A percentile compares a stretch with the other conserved stretches of the same genome.
Conservation (phyloP, 805 yeast genomes). For the Blastobotrys peoriensis region DNA sequence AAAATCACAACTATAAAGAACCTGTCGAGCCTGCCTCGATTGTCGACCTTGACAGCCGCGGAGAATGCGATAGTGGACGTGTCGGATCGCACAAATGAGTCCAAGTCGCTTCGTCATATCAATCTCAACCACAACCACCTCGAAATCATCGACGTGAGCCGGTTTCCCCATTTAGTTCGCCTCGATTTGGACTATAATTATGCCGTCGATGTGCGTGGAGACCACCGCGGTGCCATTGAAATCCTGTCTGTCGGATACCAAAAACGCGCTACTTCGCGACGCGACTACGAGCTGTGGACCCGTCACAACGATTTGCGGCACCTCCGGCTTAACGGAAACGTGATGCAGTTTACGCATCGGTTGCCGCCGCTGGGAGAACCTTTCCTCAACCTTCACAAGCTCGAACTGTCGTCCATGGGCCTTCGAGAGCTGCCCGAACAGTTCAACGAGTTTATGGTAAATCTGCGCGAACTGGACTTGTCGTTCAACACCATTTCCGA, state of each 20-base stretch:
- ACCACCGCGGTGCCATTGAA: constrained; percentile 31
- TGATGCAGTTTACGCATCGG: constrained; percentile 4
- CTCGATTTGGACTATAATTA: constrained; percentile 21
- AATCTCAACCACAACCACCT: constrained; percentile 34
- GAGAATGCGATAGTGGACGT: constrained; percentile 25
- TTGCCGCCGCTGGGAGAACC: constrained; percentile 19
- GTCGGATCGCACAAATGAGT: constrained; percentile 14
- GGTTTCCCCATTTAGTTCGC: constrained; percentile 11
- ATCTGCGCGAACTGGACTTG: constrained; percentile 30
- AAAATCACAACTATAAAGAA: constrained; percentile 21
- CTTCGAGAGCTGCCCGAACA: constrained; percentile 22
- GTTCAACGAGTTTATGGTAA: constrained; percentile 22
- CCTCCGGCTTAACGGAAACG: constrained; percentile 38
- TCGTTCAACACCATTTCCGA: constrained; percentile 26
- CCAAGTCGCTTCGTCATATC: constrained; percentile 34
- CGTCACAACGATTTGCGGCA: constrained; percentile 27
- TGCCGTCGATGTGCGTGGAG: constrained; percentile 24
- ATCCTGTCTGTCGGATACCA: constrained; percentile 32
- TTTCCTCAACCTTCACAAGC: constrained; percentile 27
- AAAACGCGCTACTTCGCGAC: constrained; percentile 1
- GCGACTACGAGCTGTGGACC: constrained; percentile 7
- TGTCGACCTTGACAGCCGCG: constrained; percentile 37
- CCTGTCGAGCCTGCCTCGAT: constrained; percentile 22
- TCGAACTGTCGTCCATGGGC: constrained; percentile 27
- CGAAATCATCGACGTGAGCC: constrained; percentile 27